Percentiles rank a stretch among this genome's conserved stretches.
phyloP scores from a whole-genome alignment of 1,284 basidiomycete genomes.

The Tilletia indica region DNA sequence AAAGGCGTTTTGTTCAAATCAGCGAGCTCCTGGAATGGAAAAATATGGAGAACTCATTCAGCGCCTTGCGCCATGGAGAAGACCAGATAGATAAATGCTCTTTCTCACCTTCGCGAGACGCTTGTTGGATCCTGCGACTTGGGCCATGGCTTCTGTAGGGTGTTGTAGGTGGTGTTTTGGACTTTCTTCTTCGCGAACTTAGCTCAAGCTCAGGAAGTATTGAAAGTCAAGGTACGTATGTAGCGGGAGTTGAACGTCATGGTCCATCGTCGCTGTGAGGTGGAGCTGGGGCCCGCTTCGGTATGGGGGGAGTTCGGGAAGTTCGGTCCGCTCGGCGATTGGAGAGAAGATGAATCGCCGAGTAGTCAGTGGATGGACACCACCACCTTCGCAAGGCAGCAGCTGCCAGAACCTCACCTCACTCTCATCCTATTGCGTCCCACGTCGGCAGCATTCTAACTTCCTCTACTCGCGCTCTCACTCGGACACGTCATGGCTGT shows the following conservation, averaged over 20 bases:
- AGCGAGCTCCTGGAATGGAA: slow-evolving; percentile 32
- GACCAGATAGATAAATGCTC: neutral
- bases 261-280: neutral
- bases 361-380: neutral
- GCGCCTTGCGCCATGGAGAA: neutral
- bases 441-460: no score
- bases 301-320: neutral
- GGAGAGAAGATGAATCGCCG: neutral
- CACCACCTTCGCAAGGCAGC: no score
- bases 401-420: no score
- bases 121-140: slow-evolving; percentile 21
- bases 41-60: neutral
- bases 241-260: no score
- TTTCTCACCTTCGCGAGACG: slow-evolving; percentile 23
- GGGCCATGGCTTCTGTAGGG: neutral
- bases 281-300: neutral
- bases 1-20: slow-evolving; percentile 43
- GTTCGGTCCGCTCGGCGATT: neutral
- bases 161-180: neutral
- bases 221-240: no score
- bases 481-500: slow-evolving; percentile 2
- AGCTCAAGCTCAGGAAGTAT: no score
- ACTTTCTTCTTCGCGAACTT: neutral
- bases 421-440: no score
- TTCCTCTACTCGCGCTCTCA: neutral